Conservation (phyloP, 768 basidiomycete genomes). For the Mycena vitilis region DNA sequence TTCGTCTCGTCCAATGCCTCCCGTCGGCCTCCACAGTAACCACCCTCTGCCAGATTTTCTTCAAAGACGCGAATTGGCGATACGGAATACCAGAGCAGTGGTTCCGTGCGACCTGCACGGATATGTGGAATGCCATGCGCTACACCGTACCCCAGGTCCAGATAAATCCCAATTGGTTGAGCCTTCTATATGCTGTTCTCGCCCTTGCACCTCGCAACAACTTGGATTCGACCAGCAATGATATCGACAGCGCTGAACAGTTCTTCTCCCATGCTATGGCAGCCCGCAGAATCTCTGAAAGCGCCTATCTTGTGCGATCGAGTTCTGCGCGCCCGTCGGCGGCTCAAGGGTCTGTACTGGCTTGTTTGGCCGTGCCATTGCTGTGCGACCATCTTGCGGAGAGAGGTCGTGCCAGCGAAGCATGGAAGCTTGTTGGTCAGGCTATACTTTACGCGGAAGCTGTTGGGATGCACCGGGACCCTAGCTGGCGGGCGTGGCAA, state of each 20-base stretch:
- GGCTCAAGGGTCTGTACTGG: constrained; percentile 59
- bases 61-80: constrained; percentile 61
- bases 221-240: constrained; percentile 21
- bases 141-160: constrained; percentile 47
- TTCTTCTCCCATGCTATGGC: constrained; percentile 58
- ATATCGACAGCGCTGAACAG: constrained; percentile 34
- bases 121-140: constrained; percentile 61
- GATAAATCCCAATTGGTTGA: constrained; percentile 64
- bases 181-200: constrained; percentile 61
- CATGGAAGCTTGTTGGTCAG: constrained; percentile 59
- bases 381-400: constrained; percentile 59
- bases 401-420: constrained; percentile 61
- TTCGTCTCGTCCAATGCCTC: constrained; percentile 49
- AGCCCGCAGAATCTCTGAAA: constrained; percentile 60
- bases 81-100: constrained; percentile 63
- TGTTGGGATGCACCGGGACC: constrained; percentile 58
- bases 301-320: constrained; percentile 52
- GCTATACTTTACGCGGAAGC: constrained; percentile 54
- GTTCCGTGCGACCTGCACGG: constrained; percentile 55
- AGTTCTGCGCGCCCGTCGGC: constrained; percentile 50
- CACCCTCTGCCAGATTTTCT: constrained; percentile 54
- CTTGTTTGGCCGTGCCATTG: constrained; percentile 59
- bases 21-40: constrained; percentile 47
- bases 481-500: constrained; percentile 54
- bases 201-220: constrained; percentile 51